These are phyloP conservation scores for Hypoxylon rickii DNA, from an alignment of 495 filamentous ascomycete genomes.

Conservation along the genomic window DNA sequence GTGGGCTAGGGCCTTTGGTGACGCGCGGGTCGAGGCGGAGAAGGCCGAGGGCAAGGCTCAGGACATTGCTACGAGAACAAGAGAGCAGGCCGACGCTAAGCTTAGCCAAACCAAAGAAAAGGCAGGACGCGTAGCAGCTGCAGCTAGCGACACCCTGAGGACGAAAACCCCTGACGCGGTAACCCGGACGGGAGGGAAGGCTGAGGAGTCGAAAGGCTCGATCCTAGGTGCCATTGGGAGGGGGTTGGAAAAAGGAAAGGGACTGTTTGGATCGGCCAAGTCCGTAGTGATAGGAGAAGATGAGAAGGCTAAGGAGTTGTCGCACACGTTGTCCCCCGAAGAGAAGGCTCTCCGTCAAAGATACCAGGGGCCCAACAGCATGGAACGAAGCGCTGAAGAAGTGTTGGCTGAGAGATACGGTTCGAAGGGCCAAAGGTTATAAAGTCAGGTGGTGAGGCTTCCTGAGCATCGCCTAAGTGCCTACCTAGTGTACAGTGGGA, in stretches of 20 bases:
- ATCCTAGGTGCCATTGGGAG: slow-evolving; percentile 38
- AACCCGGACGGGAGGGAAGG: slow-evolving; percentile 21
- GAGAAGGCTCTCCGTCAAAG: slow-evolving; percentile 53
- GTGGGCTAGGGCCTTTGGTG: slow-evolving; percentile 32
- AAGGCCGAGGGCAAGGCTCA: slow-evolving; percentile 8
- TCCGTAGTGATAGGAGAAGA: slow-evolving; percentile 33
- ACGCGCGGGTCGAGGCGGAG: slow-evolving; percentile 14
- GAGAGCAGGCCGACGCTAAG: slow-evolving; percentile 21
- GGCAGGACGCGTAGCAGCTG: slow-evolving; percentile 30
- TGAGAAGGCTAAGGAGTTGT: slow-evolving; percentile 39
- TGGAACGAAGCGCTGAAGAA: slow-evolving; percentile 49
- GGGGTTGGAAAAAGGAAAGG: slow-evolving; percentile 41
- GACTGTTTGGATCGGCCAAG: slow-evolving; percentile 38
- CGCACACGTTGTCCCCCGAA: slow-evolving; percentile 42
- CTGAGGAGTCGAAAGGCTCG: slow-evolving; percentile 37
- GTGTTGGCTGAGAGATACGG: slow-evolving; percentile 52
- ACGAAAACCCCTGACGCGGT: slow-evolving; percentile 20
- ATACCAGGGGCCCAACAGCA: slow-evolving; percentile 43
- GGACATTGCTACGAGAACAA: background rate
- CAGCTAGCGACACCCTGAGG: slow-evolving; percentile 38
- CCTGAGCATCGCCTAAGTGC: no score
- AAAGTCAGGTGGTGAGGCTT: no score
- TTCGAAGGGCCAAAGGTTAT: background rate
- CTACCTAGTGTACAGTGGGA: no score
- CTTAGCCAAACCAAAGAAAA: slow-evolving; percentile 35